Evolutionary conservation across 805 yeast genomes (phyloP), one percentile per base, ranked within the genome.

Genomic region (Saccharomycopsis microspora): DNA sequence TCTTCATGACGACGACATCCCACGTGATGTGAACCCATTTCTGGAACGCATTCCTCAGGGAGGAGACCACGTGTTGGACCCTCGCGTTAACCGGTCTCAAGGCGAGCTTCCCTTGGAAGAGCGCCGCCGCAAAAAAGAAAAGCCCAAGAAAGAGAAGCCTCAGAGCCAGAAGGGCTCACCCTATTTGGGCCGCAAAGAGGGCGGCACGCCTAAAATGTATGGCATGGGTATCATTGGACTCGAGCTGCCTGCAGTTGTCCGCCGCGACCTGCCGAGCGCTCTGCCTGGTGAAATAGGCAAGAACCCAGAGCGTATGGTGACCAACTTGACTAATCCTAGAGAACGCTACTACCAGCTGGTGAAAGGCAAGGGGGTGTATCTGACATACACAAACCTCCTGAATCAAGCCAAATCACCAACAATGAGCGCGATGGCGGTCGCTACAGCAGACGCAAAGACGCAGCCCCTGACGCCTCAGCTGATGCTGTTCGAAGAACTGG

Each of bases 181-280:
- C 27, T 5, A 9, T 31, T 9, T 27, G 10, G 32, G 44, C 30
- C 6, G 11, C 6, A 34, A 34, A 5, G 53, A 50, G 5, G 30
- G 45, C 7, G 51, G 38, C 31, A 42, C 49, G 8, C 47, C 45
- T 3, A 47, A 46, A 19, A 50, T 41, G 46, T 50, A 46, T 39
- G 53, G 53, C 3, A 47, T 43, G 44, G 53, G 53, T 3, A 50
- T 50, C 5, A 42, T 50, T 45, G 53, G 53, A 4, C 35, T 50
- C 5, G 53, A 50, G 7, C 44, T 48, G 29, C 53, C 53, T 32
- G 48, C 39, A 3, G 32, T 50, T 34, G 53, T 47, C 29, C 51
- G 53, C 10, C 32, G 48, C 8, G 53, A 50, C n/a, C 36, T 34
- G 36, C 19, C 11, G 8, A 19, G 41, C 41, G 9, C 41, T 38